Base-by-base conservation (phyloP, 1,284 basidiomycete genomes). In the Trametes polyzona region DNA sequence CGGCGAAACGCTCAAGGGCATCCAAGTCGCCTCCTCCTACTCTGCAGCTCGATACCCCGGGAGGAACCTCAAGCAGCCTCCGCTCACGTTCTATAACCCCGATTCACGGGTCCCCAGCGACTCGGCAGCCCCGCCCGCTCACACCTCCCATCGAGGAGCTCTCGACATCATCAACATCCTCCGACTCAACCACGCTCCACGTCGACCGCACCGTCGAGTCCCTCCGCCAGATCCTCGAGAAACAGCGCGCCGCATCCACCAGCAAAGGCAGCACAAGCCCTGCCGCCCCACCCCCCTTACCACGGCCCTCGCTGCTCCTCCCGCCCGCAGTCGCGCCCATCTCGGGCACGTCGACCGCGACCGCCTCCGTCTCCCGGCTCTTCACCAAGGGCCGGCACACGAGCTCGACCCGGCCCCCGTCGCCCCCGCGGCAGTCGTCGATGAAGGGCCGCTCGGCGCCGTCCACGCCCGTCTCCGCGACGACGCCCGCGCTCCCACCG, bases 291-390 rank as follows among this genome's bases (percentile, higher is more conserved):
- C 71, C 59, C 70, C 74, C 69, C 55, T 68, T 72, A 39, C 79
- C 80, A 16, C 62, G 74, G 14, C 71, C 71, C 1, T 50, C 69
- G 1, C 59, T 69, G 14, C 64, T 72, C 16, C 58, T 51, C 9
- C 68, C 69, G 8, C 84, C 87, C 0, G 73, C 78, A 4, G 81
- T 83, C 1, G 71, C 70, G 3, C 76, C 86, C 3, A 72, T 78
- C 23, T 76, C 81, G 6, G 77, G 81, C 24, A 86, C 86, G 1
- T 88, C 86, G 4, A 88, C 77, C 6, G 85, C 90, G 1, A 92
- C 89, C 0, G 89, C 89, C 0, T 87, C 84, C 36, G 78, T 92
- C 49, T 90, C 88, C 16, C 78, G 86, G 14, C 77, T 91, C n/a
- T 88, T 86, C 63, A 88, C 88, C 0, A 73, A 71, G 47, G 47